phyloP scores from a whole-genome alignment of 2,329 filamentous ascomycete genomes.

The Myriosclerotinia duriaeana region DNA sequence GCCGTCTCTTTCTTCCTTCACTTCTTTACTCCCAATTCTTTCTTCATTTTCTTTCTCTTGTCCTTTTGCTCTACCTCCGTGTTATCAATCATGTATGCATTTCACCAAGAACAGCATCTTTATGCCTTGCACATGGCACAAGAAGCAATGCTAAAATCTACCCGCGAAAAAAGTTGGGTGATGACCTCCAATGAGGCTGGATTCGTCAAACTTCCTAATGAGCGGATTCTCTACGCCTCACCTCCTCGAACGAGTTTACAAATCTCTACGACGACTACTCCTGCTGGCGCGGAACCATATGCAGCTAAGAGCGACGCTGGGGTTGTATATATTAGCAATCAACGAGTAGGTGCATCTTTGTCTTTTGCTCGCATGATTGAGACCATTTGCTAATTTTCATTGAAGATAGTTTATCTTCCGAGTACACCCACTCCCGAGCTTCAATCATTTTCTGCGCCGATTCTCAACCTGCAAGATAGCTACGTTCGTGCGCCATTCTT shows the following conservation, averaged over 20 bases:
- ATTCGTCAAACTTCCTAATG: constrained; percentile 82
- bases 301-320: constrained; percentile 73
- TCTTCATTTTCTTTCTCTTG: background rate
- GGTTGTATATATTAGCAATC: constrained; percentile 77
- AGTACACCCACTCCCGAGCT: constrained; percentile 62
- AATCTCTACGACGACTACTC: constrained; percentile 62
- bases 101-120: constrained; percentile 39
- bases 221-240: constrained; percentile 78
- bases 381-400: constrained; percentile 27
- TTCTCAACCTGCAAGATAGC: constrained; percentile 83
- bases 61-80: background rate
- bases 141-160: constrained; percentile 35
- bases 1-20: constrained; percentile 5
- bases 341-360: constrained; percentile 61
- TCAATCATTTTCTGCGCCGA: constrained; percentile 85
- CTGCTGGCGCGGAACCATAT: constrained; percentile 62
- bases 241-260: constrained; percentile 76
- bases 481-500: constrained; percentile 88
- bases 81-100: constrained; percentile 37
- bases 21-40: constrained; percentile 1
- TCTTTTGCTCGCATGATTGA: constrained; percentile 11
- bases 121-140: constrained; percentile 36
- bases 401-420: constrained; percentile 83
- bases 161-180: constrained; percentile 67
- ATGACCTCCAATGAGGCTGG: constrained; percentile 73